Evolutionary conservation across 805 yeast species (phyloP), one percentile per base, ranked within the genome.

Genomic region (Saturnispora zaruensis): DNA sequence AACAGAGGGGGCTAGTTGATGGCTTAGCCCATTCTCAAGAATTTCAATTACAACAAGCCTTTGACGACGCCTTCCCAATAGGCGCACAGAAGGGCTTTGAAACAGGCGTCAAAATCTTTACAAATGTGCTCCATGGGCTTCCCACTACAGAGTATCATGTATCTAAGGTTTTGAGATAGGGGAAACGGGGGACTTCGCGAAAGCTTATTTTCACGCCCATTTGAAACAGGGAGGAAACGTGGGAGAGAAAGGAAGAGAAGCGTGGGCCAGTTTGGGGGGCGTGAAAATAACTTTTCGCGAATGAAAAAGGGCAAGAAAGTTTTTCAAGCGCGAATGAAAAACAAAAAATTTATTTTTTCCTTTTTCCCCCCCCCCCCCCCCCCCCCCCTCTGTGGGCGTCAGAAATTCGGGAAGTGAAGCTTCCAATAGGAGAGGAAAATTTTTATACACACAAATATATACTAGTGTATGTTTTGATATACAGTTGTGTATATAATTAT

Each of bases 1-100:
- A 44, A 11, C 50, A 47, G 18, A n/a, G 45, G 9, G 50, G 50
- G 4, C 45, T 47, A 3, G 45, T 47, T 13, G 50, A 47, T 8
- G 50, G 44, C 4, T 25, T 47, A 13, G 45, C 50, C 4, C 13
- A 16, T 6, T 23, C 28, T 2, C 45, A 33, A 26, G 45, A 41
- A 16, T 34, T 30, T 14, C 28, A 24, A 6, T 20, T 47, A n/a
- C 50, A 47, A 21, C 41, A 20, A 16, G 45, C 38, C 1, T 47
- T 47, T 23, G 41, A 47, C 41, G 2, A 2, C 1, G 50, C 41
- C 5, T 47, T 30, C 11, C 20, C 41, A 2, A 14, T 23, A 14
- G 50, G 50, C 3, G 50, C 50, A 6, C 14, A 9, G 13, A 23
- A 4, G 5, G 50, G 50, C 3, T 32, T 47, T 18, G 32, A 32